Conservation (phyloP, 164 flowering plant species). For the Cinnamomum chago region DNA sequence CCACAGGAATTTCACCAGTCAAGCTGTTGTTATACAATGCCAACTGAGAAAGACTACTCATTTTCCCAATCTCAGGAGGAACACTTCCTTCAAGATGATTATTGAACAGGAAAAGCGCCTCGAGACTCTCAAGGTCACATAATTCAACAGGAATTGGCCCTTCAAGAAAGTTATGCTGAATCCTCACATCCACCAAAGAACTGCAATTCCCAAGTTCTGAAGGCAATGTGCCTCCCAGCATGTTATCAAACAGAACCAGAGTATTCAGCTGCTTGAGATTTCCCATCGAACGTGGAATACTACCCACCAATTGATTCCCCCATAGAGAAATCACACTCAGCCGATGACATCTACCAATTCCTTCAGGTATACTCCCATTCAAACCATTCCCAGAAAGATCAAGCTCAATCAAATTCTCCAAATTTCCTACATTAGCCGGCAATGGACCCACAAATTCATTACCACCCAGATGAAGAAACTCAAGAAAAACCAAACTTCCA, state of each 20-base stretch:
- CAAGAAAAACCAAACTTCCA: constrained; percentile 4
- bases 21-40: constrained; percentile 14
- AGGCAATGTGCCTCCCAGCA: constrained; percentile 15
- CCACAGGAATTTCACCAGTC: constrained; percentile 8
- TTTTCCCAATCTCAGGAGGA: constrained; percentile 11
- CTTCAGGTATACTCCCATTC: constrained; percentile 11
- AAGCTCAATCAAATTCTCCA: constrained; percentile 4
- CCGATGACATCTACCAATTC: not conserved
- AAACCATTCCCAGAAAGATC: constrained; percentile 11
- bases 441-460: constrained; percentile 6
- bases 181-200: not conserved
- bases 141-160: constrained; percentile 10
- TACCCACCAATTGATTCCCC: not conserved
- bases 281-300: constrained; percentile 10
- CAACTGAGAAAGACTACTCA: constrained; percentile 10
- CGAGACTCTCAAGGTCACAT: constrained; percentile 7
- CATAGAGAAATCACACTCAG: not conserved
- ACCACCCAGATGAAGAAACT: constrained; percentile 8
- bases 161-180: constrained; percentile 5
- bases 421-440: constrained; percentile 1
- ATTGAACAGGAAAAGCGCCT: constrained; percentile 3
- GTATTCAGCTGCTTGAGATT: not conserved
- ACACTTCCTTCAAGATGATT: constrained; percentile 8
- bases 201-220: constrained; percentile 12
- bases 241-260: constrained; percentile 5